Evolutionary conservation across 1,284 basidiomycete genomes (phyloP).

Genomic region (Malassezia arunalokei): DNA sequence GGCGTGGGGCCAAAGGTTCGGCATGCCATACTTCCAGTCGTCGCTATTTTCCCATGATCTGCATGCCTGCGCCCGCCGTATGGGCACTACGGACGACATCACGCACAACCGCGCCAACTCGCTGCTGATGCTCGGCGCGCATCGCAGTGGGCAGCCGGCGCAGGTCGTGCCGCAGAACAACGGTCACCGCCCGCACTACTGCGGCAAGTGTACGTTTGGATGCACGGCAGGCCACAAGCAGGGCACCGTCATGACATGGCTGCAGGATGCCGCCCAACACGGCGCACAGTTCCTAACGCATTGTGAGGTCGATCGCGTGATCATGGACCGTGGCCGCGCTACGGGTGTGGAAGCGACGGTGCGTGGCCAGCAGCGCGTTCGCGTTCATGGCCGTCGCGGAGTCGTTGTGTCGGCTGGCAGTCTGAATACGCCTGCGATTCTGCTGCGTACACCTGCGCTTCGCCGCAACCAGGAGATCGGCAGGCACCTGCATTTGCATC

Average conservation of each 20-base stretch:
- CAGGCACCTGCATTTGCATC: conserved; percentile 49
- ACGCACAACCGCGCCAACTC: conserved; percentile 47
- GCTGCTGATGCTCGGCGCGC: conserved; percentile 41
- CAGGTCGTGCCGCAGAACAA: conserved; percentile 48
- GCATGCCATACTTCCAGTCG: conserved; percentile 46
- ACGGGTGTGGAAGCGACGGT: conserved; percentile 33
- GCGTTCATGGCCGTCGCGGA: conserved; percentile 41
- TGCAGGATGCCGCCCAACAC: conserved; percentile 46
- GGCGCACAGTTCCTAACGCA: conserved; percentile 45
- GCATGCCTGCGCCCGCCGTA: conserved; percentile 46
- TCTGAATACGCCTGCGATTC: conserved; percentile 48
- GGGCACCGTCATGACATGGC: conserved; percentile 44
- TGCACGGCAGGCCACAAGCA: conserved; percentile 47
- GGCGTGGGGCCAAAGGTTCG: conserved; percentile 47
- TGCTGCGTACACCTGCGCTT: conserved; percentile 48
- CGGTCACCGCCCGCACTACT: conserved; percentile 46
- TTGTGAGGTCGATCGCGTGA: conserved; percentile 45
- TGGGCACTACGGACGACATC: conserved; percentile 46
- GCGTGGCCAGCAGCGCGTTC: conserved; percentile 32
- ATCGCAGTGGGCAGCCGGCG: conserved; percentile 42
- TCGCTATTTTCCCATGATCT: conserved; percentile 45
- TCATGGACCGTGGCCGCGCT: conserved; percentile 42
- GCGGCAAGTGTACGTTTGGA: conserved; percentile 48
- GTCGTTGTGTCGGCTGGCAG: conserved; percentile 48
- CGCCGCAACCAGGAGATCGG: conserved; percentile 49